Evolutionary conservation across 2,329 filamentous ascomycete species (phyloP).

Genomic region (Colletotrichum magnum): DNA sequence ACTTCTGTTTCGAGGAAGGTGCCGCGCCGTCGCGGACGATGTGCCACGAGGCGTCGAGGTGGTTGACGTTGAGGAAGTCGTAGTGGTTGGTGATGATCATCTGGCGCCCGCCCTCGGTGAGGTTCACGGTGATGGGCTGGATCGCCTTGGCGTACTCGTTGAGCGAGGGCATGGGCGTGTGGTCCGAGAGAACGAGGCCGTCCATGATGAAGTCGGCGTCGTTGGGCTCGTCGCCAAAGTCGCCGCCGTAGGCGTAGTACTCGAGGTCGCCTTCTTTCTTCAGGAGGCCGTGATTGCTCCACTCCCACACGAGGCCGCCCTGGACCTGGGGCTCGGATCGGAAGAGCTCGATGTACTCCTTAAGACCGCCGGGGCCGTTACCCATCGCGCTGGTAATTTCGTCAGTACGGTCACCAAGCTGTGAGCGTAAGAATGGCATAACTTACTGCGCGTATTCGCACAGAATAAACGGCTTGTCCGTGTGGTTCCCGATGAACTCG

Average conservation of each 20-base stretch:
- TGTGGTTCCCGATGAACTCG: slow-evolving; percentile 53
- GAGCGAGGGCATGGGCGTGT: slow-evolving; percentile 65
- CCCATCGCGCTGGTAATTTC: slow-evolving; percentile 70
- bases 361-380: slow-evolving; percentile 76
- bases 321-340: slow-evolving; percentile 64
- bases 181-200: slow-evolving; percentile 63
- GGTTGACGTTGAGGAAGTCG: slow-evolving; percentile 66
- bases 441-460: slow-evolving; percentile 64
- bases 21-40: slow-evolving; percentile 43
- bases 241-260: slow-evolving; percentile 72
- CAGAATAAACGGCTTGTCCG: slow-evolving; percentile 69
- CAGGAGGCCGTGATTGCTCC: slow-evolving; percentile 70
- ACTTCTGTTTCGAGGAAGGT: background rate
- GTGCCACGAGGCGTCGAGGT: slow-evolving; percentile 60
- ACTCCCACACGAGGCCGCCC: slow-evolving; percentile 77
- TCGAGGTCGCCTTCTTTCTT: slow-evolving; percentile 57
- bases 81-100: slow-evolving; percentile 67
- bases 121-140: slow-evolving; percentile 68
- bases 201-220: slow-evolving; percentile 73
- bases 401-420: background rate
- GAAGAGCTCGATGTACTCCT: slow-evolving; percentile 78
- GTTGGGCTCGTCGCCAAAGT: slow-evolving; percentile 73
- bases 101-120: slow-evolving; percentile 51
- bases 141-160: slow-evolving; percentile 71
- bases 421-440: fast-evolving